Evolutionary conservation across 225 moss, liverwort and hornwort species (phyloP).

Genomic region (Marchantia polymorpha): DNA sequence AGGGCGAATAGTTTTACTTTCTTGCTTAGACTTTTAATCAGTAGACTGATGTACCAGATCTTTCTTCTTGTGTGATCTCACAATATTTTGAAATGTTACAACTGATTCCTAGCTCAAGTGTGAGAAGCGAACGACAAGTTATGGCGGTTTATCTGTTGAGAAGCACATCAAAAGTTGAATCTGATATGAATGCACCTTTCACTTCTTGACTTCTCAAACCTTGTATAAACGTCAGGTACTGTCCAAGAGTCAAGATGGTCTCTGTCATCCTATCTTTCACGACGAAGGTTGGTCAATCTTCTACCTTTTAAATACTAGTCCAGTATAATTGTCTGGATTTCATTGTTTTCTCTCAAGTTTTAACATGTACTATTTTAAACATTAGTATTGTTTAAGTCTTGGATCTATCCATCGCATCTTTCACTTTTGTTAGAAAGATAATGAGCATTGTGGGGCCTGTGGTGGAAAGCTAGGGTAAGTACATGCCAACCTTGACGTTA

Average conservation of each 20-base stretch:
- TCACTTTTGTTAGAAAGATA: neutral
- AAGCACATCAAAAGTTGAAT: too few species aligned
- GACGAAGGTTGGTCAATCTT: conserved; percentile 50
- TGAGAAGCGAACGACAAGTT: too few species aligned
- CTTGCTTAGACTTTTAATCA: too few species aligned
- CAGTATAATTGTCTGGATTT: neutral
- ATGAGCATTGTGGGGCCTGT: too few species aligned
- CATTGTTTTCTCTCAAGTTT: too few species aligned
- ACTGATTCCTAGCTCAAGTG: too few species aligned
- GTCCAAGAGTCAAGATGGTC: conserved; percentile 50
- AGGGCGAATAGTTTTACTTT: neutral
- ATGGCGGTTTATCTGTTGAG: too few species aligned
- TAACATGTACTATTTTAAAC: too few species aligned
- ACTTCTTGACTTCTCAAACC: too few species aligned
- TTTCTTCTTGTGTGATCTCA: neutral
- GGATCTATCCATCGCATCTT: neutral
- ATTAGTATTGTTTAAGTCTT: too few species aligned
- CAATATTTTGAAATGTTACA: too few species aligned
- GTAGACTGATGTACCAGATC: neutral
- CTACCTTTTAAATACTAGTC: neutral
- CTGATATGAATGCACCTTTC: too few species aligned
- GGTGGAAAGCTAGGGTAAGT: neutral
- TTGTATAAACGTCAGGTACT: conserved; percentile 53
- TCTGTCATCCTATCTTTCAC: conserved; percentile 50
- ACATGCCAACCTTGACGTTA: neutral